Percentiles rank a stretch among this genome's conserved stretches.
phyloP scores from a whole-genome alignment of 1,284 basidiomycete genomes.

The Sanguinoderma infundibulare region DNA sequence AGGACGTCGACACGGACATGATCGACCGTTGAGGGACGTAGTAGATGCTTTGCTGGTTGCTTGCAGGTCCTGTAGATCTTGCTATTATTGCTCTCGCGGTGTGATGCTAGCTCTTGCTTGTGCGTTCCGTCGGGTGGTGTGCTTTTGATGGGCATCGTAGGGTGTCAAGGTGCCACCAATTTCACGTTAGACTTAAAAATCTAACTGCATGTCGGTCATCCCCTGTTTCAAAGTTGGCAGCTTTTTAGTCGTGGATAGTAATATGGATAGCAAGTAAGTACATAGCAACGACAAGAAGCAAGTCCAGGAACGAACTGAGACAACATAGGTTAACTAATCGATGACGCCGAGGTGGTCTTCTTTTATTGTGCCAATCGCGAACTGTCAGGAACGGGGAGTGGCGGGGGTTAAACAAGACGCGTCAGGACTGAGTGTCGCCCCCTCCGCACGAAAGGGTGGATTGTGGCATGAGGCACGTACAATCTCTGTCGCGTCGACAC shows the following conservation, averaged over 20 bases:
- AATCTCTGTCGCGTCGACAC: slow-evolving; percentile 97
- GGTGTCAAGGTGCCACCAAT: no score
- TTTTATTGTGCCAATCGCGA: slow-evolving; percentile 93
- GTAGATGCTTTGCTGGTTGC: background rate
- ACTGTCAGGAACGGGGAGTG: slow-evolving; percentile 65
- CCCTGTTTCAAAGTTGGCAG: no score
- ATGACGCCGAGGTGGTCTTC: slow-evolving; percentile 94
- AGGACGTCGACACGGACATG: background rate
- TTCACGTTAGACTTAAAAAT: no score
- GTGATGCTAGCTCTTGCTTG: background rate
- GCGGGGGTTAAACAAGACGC: background rate
- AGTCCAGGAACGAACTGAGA: background rate
- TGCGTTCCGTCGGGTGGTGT: no score
- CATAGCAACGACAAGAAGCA: slow-evolving; percentile 10
- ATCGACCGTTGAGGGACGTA: background rate
- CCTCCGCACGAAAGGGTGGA: no score
- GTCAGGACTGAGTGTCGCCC: background rate
- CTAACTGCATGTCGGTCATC: no score
- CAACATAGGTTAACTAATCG: slow-evolving; percentile 39
- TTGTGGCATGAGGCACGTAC: slow-evolving; percentile 53
- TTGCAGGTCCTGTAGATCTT: background rate
- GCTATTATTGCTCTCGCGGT: background rate
- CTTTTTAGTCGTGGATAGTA: background rate
- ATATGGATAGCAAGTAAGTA: slow-evolving; percentile 27
- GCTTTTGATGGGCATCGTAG: no score